Percentiles rank a stretch among this genome's conserved stretches.
Evolutionary conservation across 495 filamentous ascomycete genomes (phyloP).

Genomic region (Penicillium simplicissimum): DNA sequence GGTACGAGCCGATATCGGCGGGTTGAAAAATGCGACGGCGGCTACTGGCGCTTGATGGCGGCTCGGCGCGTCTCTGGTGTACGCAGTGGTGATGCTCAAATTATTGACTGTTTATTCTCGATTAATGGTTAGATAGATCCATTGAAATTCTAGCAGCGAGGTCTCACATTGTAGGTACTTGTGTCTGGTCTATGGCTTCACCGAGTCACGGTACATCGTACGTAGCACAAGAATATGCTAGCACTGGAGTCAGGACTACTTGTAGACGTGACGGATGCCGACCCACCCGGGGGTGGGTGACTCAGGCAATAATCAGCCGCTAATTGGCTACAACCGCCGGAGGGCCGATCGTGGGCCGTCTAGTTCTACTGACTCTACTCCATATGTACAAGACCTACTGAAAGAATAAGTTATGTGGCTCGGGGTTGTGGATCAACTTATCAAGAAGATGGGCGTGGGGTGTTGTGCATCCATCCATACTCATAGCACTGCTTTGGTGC

Average conservation of each 20-base stretch:
- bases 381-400: too few species aligned
- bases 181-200: neutral
- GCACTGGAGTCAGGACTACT: too few species aligned
- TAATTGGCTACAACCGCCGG: slow-evolving; percentile 24
- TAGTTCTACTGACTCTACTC: too few species aligned
- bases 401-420: neutral
- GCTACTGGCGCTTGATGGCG: slow-evolving; percentile 29
- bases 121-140: neutral
- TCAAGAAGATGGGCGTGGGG: too few species aligned
- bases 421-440: neutral
- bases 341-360: slow-evolving; percentile 13
- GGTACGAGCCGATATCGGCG: slow-evolving; percentile 23
- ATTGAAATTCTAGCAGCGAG: neutral
- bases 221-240: too few species aligned
- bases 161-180: neutral
- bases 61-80: slow-evolving; percentile 5
- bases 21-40: slow-evolving; percentile 20
- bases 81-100: neutral
- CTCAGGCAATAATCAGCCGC: slow-evolving; percentile 12
- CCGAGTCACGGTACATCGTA: slow-evolving; percentile 7
- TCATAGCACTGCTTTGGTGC: too few species aligned
- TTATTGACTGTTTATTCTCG: too few species aligned
- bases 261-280: slow-evolving; percentile 21
- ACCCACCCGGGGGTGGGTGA: slow-evolving; percentile 18
- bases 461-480: too few species aligned